phyloP scores from a whole-genome alignment of 225 moss, liverwort and hornwort genomes.

The Anthoceros angustus region DNA sequence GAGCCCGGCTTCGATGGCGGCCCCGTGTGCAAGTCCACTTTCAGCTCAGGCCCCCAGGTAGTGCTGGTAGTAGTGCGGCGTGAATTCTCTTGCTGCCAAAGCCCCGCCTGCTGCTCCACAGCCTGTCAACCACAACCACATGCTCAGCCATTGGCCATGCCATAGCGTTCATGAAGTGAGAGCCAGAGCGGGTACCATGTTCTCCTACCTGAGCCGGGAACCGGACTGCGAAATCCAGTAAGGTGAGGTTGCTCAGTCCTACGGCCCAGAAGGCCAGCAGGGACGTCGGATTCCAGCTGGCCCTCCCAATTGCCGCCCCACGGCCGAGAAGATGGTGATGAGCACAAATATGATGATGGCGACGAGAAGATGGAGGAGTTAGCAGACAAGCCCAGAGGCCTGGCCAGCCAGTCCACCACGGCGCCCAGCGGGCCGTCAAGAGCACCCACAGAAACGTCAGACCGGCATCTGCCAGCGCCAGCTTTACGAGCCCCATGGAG shows the following conservation, averaged over 20 bases:
- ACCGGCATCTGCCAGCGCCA: constrained; percentile 23
- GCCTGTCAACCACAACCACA: constrained; percentile 23
- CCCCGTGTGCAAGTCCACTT: constrained; percentile 54
- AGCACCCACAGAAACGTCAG: constrained; percentile 52
- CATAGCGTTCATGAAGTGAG: background rate
- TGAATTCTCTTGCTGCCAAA: constrained; percentile 24
- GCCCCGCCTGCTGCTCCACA: constrained; percentile 44
- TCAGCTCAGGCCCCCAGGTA: constrained; percentile 39
- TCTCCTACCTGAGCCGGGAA: constrained; percentile 38
- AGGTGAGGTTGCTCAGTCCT: constrained; percentile 27
- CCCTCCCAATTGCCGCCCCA: constrained; percentile 58
- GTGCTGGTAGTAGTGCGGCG: constrained; percentile 38
- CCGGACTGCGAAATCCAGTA: constrained; percentile 33
- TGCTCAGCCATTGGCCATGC: background rate
- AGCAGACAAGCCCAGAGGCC: constrained; percentile 14
- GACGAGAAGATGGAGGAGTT: constrained; percentile 22
- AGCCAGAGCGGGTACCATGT: background rate
- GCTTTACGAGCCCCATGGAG: constrained; percentile 16
- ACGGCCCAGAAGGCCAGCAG: constrained; percentile 52
- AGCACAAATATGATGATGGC: constrained; percentile 21
- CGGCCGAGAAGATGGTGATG: constrained; percentile 14
- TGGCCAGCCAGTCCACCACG: constrained; percentile 16
- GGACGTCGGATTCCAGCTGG: constrained; percentile 53
- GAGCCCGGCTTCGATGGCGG: constrained; percentile 49
- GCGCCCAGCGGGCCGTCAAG: constrained; percentile 17